A percentile compares a stretch with the other conserved stretches of the same genome.
These are phyloP conservation scores for Pseudogymnoascus sp. DNA, from an alignment of 2,329 filamentous ascomycete genomes.

Conservation along the genomic window DNA sequence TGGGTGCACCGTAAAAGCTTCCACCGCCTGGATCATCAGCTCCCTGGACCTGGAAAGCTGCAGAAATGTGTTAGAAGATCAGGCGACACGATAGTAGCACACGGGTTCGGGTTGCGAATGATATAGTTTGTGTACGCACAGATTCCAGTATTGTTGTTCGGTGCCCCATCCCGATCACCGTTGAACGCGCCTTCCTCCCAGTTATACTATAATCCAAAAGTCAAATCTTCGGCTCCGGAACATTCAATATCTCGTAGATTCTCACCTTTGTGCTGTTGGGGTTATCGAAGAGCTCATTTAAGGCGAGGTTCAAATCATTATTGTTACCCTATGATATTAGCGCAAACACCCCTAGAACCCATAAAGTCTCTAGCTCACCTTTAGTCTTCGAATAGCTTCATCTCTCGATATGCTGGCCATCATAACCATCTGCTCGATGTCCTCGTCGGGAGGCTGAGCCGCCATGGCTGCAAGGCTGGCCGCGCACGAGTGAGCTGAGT, in stretches of 20 bases:
- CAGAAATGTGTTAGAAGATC: slow-evolving; percentile 14
- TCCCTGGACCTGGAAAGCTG: slow-evolving; percentile 53
- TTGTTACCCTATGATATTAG: slow-evolving; percentile 35
- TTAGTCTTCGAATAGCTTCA: slow-evolving; percentile 10
- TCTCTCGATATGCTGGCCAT: slow-evolving; percentile 7
- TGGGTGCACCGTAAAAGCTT: slow-evolving; percentile 35
- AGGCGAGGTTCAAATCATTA: slow-evolving; percentile 43
- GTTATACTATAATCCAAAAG: slow-evolving; percentile 43
- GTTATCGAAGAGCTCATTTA: slow-evolving; percentile 49
- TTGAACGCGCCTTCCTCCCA: slow-evolving; percentile 53
- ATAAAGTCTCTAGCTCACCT: neutral
- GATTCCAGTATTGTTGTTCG: slow-evolving; percentile 39
- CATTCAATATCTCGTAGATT: slow-evolving; percentile 14
- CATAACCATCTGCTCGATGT: slow-evolving; percentile 2
- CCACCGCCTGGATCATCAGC: slow-evolving; percentile 42
- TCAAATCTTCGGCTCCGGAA: slow-evolving; percentile 12
- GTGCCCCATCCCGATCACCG: slow-evolving; percentile 47
- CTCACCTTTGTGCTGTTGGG: slow-evolving; percentile 33
- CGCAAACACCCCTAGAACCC: neutral
- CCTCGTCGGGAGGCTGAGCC: neutral
- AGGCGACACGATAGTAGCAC: neutral
- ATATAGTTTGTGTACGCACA: slow-evolving; percentile 32
- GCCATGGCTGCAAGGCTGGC: slow-evolving; percentile 9
- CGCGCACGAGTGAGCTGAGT: neutral
- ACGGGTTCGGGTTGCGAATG: neutral